Percentiles rank a stretch among this genome's conserved stretches.
phyloP scores from a whole-genome alignment of 495 filamentous ascomycete species.

The Cercophora newfieldiana region DNA sequence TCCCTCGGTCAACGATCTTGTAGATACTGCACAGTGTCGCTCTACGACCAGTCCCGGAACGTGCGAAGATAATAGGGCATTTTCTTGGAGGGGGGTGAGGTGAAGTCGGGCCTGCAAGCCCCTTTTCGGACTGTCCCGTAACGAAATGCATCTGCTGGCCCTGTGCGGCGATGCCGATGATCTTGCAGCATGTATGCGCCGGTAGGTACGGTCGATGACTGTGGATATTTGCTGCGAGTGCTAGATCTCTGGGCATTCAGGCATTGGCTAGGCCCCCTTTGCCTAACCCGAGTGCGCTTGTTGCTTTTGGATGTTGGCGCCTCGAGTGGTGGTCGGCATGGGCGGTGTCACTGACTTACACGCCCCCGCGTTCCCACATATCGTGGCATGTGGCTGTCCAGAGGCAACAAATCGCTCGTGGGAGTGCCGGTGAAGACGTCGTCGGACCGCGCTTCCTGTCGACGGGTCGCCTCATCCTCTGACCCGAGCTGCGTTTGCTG shows the following conservation, averaged over 20 bases:
- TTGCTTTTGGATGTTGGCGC: background rate
- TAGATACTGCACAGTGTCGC: background rate
- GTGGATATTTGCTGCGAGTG: background rate
- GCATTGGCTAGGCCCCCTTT: background rate
- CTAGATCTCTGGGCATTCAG: constrained; percentile 9
- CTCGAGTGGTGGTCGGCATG: background rate
- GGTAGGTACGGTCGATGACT: background rate
- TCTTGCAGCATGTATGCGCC: constrained; percentile 14
- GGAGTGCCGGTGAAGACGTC: background rate
- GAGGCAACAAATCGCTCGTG: background rate
- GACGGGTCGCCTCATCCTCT: background rate
- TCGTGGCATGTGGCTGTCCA: background rate
- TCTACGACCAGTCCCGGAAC: background rate
- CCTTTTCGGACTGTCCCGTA: constrained; percentile 8
- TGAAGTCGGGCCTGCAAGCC: background rate
- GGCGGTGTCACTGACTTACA: background rate
- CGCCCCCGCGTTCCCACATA: background rate
- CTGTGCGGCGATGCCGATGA: constrained; percentile 15
- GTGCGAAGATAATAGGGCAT: background rate
- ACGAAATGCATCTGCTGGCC: constrained; percentile 1
- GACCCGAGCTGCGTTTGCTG: background rate
- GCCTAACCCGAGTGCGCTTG: background rate
- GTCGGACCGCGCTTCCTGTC: background rate
- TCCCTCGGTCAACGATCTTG: background rate
- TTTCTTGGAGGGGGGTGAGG: background rate